phyloP scores from a whole-genome alignment of 2,329 filamentous ascomycete genomes.

The Arachnomyces sp. region DNA sequence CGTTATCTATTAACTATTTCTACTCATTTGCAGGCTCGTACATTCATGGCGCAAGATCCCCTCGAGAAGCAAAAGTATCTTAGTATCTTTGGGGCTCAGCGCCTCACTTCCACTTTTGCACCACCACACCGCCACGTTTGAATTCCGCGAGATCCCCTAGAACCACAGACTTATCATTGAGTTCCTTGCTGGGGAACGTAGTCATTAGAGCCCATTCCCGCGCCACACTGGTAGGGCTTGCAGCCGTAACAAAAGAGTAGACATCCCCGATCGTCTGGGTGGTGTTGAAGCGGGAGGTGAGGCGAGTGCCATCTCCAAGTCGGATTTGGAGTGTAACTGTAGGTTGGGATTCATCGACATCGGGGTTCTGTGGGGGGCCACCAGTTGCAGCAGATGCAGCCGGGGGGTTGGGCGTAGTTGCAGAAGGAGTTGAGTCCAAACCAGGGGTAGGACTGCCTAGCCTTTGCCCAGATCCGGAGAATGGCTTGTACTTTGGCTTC shows the following conservation, averaged over 20 bases:
- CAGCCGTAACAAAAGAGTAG: slow-evolving; percentile 51
- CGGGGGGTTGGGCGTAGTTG: slow-evolving; percentile 17
- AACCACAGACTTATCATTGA: slow-evolving; percentile 44
- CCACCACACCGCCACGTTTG: slow-evolving; percentile 43
- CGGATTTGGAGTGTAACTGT: slow-evolving; percentile 54
- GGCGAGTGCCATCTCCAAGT: slow-evolving; percentile 53
- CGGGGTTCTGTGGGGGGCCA: slow-evolving; percentile 30
- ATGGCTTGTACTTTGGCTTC: slow-evolving; percentile 57
- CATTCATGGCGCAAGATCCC: no score
- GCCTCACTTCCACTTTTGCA: slow-evolving; percentile 39
- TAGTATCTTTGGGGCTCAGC: not conserved
- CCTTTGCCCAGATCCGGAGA: slow-evolving; percentile 51
- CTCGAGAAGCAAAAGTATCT: not conserved
- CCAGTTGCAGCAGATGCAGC: slow-evolving; percentile 16
- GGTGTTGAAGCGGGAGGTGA: slow-evolving; percentile 56
- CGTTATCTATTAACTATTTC: no score
- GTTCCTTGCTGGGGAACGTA: slow-evolving; percentile 56
- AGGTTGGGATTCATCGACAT: slow-evolving; percentile 51
- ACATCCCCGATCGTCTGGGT: slow-evolving; percentile 57
- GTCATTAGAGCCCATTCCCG: slow-evolving; percentile 55
- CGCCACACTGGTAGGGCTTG: slow-evolving; percentile 41
- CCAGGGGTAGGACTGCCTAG: slow-evolving; percentile 57
- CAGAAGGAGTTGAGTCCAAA: slow-evolving; percentile 26
- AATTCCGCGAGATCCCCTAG: slow-evolving; percentile 42
- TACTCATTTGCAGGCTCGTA: no score